Conservation (phyloP, 2,329 filamentous ascomycete genomes). For the Aureobasidium sp. region DNA sequence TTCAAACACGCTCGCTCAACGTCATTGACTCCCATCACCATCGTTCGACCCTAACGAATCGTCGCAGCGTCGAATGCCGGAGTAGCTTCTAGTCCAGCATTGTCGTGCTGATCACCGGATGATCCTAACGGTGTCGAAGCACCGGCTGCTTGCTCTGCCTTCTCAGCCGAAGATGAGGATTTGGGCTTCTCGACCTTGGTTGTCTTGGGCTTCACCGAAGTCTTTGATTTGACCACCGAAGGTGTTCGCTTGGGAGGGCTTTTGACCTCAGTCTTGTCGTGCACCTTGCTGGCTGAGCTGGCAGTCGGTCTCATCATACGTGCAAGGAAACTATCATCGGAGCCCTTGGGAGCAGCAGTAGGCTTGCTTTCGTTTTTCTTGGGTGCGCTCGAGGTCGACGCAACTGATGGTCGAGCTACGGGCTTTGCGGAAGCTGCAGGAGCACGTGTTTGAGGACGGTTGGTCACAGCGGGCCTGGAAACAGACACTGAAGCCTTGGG, state of each 20-base stretch:
- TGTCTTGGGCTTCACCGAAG: neutral
- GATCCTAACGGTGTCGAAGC: constrained; percentile 5
- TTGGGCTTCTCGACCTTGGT: constrained; percentile 5
- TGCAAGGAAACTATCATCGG: constrained; percentile 68
- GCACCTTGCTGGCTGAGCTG: constrained; percentile 59
- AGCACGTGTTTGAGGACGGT: constrained; percentile 17
- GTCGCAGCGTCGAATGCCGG: constrained; percentile 14
- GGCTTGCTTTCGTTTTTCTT: constrained; percentile 48
- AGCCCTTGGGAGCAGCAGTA: constrained; percentile 45
- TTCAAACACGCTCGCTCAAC: neutral
- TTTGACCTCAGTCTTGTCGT: constrained; percentile 50
- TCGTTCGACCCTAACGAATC: constrained; percentile 1
- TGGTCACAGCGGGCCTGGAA: constrained; percentile 18
- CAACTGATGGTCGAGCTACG: constrained; percentile 32
- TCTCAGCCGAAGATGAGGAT: neutral
- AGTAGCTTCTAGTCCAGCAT: constrained; percentile 4
- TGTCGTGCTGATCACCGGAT: neutral
- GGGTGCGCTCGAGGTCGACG: constrained; percentile 15
- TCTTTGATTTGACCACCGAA: neutral
- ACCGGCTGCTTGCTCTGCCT: constrained; percentile 1
- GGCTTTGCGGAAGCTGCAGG: constrained; percentile 25
- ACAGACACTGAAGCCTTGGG: constrained; percentile 15
- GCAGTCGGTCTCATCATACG: constrained; percentile 75
- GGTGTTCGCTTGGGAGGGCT: constrained; percentile 13
- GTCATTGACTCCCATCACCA: neutral